A percentile compares a stretch with the other conserved stretches of the same genome.
Conservation (phyloP, 2,329 filamentous ascomycete genomes). For the Microcyclosporella mali region DNA sequence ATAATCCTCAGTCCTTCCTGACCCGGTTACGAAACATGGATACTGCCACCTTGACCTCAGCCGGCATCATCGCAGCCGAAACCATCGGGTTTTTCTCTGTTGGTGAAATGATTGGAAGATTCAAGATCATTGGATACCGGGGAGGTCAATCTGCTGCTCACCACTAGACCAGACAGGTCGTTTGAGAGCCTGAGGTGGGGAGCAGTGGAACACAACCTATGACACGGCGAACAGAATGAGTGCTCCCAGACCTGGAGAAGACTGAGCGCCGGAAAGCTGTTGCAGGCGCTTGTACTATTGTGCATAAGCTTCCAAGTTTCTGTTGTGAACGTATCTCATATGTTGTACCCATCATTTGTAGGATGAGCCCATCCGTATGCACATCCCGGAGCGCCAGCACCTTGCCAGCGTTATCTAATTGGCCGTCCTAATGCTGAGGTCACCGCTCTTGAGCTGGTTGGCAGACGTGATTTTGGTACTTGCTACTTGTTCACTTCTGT, state of each 20-base stretch:
- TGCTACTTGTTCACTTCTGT: too few relatives aligned
- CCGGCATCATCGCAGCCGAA: conserved; percentile 76
- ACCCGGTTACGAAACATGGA: conserved; percentile 62
- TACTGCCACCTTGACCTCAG: conserved; percentile 62
- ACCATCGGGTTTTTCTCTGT: conserved; percentile 95
- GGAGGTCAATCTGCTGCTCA: conserved; percentile 19
- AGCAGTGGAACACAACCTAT: conserved; percentile 5
- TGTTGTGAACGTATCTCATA: not conserved
- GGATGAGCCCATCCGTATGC: not conserved
- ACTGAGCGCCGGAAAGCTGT: conserved; percentile 5
- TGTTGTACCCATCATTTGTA: conserved; percentile 1
- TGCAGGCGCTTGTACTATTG: conserved; percentile 24
- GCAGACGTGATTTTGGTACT: too few relatives aligned
- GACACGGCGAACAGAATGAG: conserved; percentile 7
- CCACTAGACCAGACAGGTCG: conserved; percentile 10
- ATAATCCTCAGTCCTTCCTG: conserved; percentile 51
- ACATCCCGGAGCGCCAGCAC: too few relatives aligned
- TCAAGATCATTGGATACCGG: conserved; percentile 89
- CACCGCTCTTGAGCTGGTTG: too few relatives aligned
- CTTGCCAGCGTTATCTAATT: too few relatives aligned
- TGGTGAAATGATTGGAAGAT: conserved; percentile 90
- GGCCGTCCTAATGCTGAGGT: too few relatives aligned
- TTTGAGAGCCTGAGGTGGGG: not conserved
- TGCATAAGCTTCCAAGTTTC: conserved; percentile 15
- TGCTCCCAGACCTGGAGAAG: conserved; percentile 2